These are phyloP conservation scores for Rhodamnia rubescens DNA, from an alignment of 345 rosid species.

Conservation along the genomic window DNA sequence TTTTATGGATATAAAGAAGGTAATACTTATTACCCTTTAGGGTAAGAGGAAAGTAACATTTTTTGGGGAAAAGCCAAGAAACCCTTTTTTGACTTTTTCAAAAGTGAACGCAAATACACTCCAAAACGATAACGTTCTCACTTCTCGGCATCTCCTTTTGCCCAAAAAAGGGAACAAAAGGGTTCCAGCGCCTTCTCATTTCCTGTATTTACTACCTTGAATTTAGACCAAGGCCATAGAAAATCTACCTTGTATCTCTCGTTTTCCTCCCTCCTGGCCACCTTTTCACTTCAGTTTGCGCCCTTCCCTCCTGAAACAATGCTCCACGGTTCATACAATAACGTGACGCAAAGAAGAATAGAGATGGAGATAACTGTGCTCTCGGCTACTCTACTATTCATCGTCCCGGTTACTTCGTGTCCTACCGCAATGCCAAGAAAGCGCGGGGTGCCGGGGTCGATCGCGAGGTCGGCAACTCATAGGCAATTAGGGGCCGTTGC, in stretches of 20 bases:
- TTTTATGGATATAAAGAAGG: neutral
- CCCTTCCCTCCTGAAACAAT: neutral
- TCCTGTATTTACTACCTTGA: neutral
- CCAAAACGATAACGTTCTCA: neutral
- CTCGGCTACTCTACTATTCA: neutral
- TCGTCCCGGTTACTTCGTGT: too few species aligned
- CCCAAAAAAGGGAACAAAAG: neutral
- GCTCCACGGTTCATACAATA: neutral
- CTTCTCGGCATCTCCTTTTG: neutral
- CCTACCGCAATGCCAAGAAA: neutral
- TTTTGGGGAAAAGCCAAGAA: neutral
- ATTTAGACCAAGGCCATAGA: neutral
- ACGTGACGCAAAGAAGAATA: neutral
- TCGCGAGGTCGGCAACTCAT: neutral
- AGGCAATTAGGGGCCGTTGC: neutral
- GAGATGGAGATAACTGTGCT: neutral
- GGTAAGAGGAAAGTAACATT: fast-evolving
- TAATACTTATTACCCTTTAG: neutral
- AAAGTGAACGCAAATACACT: neutral
- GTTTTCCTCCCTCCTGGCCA: neutral
- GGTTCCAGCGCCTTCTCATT: neutral
- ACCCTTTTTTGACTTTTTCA: neutral
- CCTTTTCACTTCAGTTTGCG: neutral
- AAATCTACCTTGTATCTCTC: neutral
- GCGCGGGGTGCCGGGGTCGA: neutral